Evolutionary conservation across 2,329 filamentous ascomycete species (phyloP), one percentile per base, ranked within the genome.

Genomic region (Penicillium sp.): DNA sequence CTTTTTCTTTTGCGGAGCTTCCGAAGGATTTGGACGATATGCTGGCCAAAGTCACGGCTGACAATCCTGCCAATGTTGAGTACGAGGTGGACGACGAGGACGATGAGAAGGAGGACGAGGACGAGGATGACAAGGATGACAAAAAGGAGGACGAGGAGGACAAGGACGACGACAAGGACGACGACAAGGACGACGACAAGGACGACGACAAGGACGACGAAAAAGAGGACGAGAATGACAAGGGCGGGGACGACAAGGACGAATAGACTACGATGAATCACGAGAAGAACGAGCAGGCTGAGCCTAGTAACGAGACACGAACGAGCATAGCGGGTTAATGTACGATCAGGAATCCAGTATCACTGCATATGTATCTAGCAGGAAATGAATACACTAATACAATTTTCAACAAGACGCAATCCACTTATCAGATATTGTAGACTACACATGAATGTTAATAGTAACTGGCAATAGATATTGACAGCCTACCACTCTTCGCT

Each of bases 21-120:
- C 56, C 56, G 0, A 50, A 50, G 53, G 26, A 56, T 30, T 16
- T 45, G 38, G 26, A 56, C 11, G 38, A 50, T 46, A 45, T 56
- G 35, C 14, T 56, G 18, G 9, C 12, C 4, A 47, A 50, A 38
- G 40, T 50, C 26, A 40, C 16, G 24, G 38, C 52, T 4, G 43
- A 56, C 3, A 50, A 35, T 21, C 8, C 9, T 43, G 23, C 11
- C 7, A 45, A 35, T 24, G 40, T 28, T 20, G 21, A 56, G 23
- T 48, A 42, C 23, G 46, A 48, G 23, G 45, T 47, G n/a, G n/a
- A 30, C 6, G 24, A 47, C 11, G 21, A 11, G 30, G 24, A 40
- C 11, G 30, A 30, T 1, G 16, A 28, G 16, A 16, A 35, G 2
- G 30, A 49, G 1, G 7, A 35, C 23, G 30, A 20, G 2, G 23